These are phyloP conservation scores for Darksidea phi DNA, from an alignment of 495 filamentous ascomycete genomes.

Conservation along the genomic window DNA sequence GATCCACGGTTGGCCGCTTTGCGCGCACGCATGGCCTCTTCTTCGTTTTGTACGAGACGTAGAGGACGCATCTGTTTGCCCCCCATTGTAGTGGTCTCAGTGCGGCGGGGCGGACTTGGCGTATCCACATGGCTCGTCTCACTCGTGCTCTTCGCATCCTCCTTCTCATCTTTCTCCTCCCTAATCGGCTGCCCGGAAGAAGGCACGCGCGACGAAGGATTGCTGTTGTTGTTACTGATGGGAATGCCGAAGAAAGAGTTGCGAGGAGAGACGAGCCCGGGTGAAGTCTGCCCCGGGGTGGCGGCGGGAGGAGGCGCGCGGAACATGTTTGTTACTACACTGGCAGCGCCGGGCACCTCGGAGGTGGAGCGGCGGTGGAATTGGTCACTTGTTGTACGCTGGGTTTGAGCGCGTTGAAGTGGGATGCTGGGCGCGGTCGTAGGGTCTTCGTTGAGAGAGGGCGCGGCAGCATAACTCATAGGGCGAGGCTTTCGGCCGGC, in stretches of 20 bases:
- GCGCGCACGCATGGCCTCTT: slow-evolving; percentile 43
- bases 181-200: slow-evolving; percentile 9
- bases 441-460: slow-evolving; percentile 58
- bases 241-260: slow-evolving; percentile 52
- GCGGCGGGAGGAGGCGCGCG: slow-evolving; percentile 56
- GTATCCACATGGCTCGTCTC: slow-evolving; percentile 14
- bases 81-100: slow-evolving; percentile 12
- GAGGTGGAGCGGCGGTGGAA: slow-evolving; percentile 60
- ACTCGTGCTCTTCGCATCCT: background rate
- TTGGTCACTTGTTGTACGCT: slow-evolving; percentile 46
- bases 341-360: slow-evolving; percentile 62
- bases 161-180: slow-evolving; percentile 20
- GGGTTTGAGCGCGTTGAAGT: slow-evolving; percentile 62
- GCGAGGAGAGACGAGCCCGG: slow-evolving; percentile 53
- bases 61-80: slow-evolving; percentile 81
- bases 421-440: slow-evolving; percentile 83
- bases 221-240: slow-evolving; percentile 26
- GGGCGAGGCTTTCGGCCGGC: slow-evolving; percentile 58
- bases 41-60: slow-evolving; percentile 73
- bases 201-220: slow-evolving; percentile 40
- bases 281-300: slow-evolving; percentile 57
- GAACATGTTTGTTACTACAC: slow-evolving; percentile 80
- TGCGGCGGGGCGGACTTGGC: slow-evolving; percentile 33
- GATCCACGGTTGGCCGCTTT: slow-evolving; percentile 61
- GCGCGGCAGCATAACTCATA: slow-evolving; percentile 53